phyloP scores from a whole-genome alignment of 2,329 filamentous ascomycete species.

The Geosmithia flava region DNA sequence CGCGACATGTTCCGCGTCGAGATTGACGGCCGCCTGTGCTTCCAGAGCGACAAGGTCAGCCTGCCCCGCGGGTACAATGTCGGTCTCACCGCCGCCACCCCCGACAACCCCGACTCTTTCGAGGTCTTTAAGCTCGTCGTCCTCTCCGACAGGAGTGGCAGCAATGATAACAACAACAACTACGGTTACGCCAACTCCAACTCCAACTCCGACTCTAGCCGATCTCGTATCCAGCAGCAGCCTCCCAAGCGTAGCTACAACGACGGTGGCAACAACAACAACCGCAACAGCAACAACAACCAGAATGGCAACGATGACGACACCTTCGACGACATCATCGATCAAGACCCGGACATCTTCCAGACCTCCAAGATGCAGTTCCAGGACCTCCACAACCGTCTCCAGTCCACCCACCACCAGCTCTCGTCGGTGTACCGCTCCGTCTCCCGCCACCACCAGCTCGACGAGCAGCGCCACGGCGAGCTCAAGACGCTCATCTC shows the following conservation, averaged over 20 bases:
- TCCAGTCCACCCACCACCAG: conserved; percentile 63
- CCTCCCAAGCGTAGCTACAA: conserved; percentile 12
- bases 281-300: conserved; percentile 18
- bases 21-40: conserved; percentile 71
- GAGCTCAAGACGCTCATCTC: conserved; percentile 37
- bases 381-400: conserved; percentile 69
- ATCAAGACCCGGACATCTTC: conserved; percentile 33
- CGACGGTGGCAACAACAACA: conserved; percentile 13
- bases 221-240: no score
- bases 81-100: conserved; percentile 77
- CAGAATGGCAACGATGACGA: conserved; percentile 13
- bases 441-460: conserved; percentile 34
- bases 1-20: conserved; percentile 59
- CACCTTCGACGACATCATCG: conserved; percentile 30
- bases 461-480: conserved; percentile 42
- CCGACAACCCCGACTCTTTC: conserved; percentile 87
- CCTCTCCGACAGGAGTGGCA: conserved; percentile 36
- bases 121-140: conserved; percentile 83
- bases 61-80: conserved; percentile 75
- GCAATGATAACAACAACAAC: conserved; percentile 3
- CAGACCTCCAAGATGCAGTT: conserved; percentile 53
- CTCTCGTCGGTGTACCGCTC: conserved; percentile 49
- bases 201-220: neutral
- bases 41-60: conserved; percentile 66
- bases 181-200: neutral